Evolutionary conservation across 2,329 filamentous ascomycete species (phyloP).

Genomic region (Fusarium protoensiforme): DNA sequence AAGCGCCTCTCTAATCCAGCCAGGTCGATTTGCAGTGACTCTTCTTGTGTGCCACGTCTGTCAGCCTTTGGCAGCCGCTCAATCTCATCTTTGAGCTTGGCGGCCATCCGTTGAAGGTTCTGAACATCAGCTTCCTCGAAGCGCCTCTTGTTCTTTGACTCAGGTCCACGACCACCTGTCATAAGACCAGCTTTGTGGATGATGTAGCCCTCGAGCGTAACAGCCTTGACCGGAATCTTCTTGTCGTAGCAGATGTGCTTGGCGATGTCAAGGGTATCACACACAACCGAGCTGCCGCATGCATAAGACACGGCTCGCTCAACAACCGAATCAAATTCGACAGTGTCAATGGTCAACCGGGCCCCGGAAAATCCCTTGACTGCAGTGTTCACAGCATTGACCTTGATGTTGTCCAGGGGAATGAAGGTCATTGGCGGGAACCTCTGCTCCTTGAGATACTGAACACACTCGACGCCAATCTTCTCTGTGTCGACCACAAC

Average conservation of each 20-base stretch:
- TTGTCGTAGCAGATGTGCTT: slow-evolving; percentile 90
- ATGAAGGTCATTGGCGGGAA: slow-evolving; percentile 93
- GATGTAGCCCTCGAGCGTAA: slow-evolving; percentile 93
- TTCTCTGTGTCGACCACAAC: slow-evolving; percentile 96
- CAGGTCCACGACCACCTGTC: slow-evolving; percentile 89
- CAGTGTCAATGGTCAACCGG: slow-evolving; percentile 92
- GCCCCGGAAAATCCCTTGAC: slow-evolving; percentile 89
- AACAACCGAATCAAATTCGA: slow-evolving; percentile 89
- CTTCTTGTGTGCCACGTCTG: slow-evolving; percentile 80
- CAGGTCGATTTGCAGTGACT: slow-evolving; percentile 82
- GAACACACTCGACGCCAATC: slow-evolving; percentile 91
- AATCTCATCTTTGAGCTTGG: slow-evolving; percentile 82
- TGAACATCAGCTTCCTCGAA: slow-evolving; percentile 94
- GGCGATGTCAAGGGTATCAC: slow-evolving; percentile 86
- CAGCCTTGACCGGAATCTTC: slow-evolving; percentile 89
- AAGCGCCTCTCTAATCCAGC: slow-evolving; percentile 82
- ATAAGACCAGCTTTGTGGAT: slow-evolving; percentile 97
- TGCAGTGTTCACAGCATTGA: slow-evolving; percentile 88
- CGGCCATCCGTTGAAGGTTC: slow-evolving; percentile 79
- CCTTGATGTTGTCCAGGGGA: slow-evolving; percentile 96
- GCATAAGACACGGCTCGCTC: slow-evolving; percentile 95
- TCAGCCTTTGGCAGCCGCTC: slow-evolving; percentile 82
- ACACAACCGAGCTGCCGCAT: slow-evolving; percentile 94
- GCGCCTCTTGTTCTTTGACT: slow-evolving; percentile 79
- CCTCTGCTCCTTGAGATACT: slow-evolving; percentile 91